Conservation (phyloP, 768 basidiomycete genomes). For the Arthromyces matolae region DNA sequence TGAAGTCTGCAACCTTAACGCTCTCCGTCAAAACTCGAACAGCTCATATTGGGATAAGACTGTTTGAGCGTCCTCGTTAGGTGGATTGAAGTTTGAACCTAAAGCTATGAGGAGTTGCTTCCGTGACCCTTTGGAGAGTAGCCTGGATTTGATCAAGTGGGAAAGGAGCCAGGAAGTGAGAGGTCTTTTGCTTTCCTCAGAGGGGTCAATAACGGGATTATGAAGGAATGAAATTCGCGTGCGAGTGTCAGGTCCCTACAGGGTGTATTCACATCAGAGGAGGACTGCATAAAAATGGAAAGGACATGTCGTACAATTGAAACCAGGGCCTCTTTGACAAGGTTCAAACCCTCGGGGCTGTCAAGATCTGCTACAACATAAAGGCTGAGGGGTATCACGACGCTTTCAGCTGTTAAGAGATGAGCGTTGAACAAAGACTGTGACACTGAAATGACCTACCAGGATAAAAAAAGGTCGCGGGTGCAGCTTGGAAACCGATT, state of each 20-base stretch:
- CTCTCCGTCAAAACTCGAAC: slow-evolving; percentile 33
- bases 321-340: slow-evolving; percentile 61
- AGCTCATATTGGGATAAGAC: slow-evolving; percentile 30
- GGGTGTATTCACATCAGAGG: neutral
- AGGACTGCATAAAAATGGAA: slow-evolving; percentile 2
- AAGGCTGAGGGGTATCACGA: slow-evolving; percentile 41
- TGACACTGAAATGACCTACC: slow-evolving; percentile 34
- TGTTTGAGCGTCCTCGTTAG: slow-evolving; percentile 32
- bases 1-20: slow-evolving; percentile 29
- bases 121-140: slow-evolving; percentile 37
- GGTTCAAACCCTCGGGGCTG: slow-evolving; percentile 47
- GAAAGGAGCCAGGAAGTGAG: slow-evolving; percentile 45
- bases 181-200: slow-evolving; percentile 16
- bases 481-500: slow-evolving; percentile 38
- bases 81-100: slow-evolving; percentile 18
- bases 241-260: slow-evolving; percentile 41
- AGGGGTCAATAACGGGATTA: slow-evolving; percentile 43
- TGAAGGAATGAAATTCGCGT: slow-evolving; percentile 77
- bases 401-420: slow-evolving; percentile 32
- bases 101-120: slow-evolving; percentile 38
- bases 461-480: slow-evolving; percentile 59
- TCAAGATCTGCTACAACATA: slow-evolving; percentile 82
- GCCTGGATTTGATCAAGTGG: slow-evolving; percentile 41
- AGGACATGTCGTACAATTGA: slow-evolving; percentile 50
- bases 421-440: neutral